Percentiles rank a stretch among this genome's conserved stretches.
Evolutionary conservation across 1,139 yeast genomes (phyloP).

Genomic region (Geotrichum reessii): DNA sequence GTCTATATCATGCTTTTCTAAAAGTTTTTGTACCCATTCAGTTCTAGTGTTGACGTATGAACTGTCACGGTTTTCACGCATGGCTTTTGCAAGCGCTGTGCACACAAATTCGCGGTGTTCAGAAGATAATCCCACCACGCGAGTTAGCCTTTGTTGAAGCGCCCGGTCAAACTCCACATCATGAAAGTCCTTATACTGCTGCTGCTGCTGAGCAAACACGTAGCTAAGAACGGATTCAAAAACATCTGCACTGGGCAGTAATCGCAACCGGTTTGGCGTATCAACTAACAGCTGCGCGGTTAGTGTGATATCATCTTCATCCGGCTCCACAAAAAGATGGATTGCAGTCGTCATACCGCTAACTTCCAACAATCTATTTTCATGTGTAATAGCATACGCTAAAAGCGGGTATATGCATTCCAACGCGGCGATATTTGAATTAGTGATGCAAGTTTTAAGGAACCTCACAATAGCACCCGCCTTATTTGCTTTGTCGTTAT

Average conservation of each 20-base stretch:
- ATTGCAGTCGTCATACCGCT: neutral
- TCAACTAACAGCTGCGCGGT: neutral
- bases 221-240: neutral
- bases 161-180: neutral
- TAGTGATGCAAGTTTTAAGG: neutral
- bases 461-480: neutral
- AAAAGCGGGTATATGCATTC: neutral
- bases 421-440: neutral
- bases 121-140: neutral
- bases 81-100: neutral
- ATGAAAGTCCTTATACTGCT: neutral
- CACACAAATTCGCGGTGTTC: conserved; percentile 5
- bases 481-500: neutral
- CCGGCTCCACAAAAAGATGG: neutral
- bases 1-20: neutral
- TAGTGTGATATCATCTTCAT: neutral
- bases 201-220: neutral
- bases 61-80: neutral
- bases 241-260: neutral
- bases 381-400: neutral
- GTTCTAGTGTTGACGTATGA: neutral
- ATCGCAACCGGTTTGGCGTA: neutral
- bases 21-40: neutral
- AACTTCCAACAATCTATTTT: neutral
- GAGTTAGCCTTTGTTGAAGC: neutral